Percentiles rank a stretch among this genome's conserved stretches.
Conservation (phyloP, 2,329 filamentous ascomycete genomes). For the Orbilia quercus region DNA sequence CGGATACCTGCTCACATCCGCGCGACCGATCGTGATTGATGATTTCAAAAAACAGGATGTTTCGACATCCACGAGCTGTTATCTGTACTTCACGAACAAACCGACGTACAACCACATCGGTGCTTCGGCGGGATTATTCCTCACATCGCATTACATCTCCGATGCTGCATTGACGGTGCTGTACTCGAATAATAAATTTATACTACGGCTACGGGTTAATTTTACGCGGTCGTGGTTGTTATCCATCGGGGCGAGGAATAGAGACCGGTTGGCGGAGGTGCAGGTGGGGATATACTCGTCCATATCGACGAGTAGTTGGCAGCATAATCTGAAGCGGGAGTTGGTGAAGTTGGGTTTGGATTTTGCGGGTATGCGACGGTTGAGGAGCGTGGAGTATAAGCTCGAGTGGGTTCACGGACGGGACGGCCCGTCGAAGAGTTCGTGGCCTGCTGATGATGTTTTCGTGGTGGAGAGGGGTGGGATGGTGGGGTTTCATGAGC, state of each 20-base stretch:
- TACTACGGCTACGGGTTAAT: conserved; percentile 30
- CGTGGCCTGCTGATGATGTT: background rate
- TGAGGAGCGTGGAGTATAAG: conserved; percentile 29
- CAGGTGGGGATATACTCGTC: conserved; percentile 27
- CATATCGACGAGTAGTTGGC: conserved; percentile 21
- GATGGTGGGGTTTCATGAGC: conserved; percentile 16
- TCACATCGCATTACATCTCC: conserved; percentile 22
- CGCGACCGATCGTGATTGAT: conserved; percentile 31
- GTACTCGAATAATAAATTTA: conserved; percentile 35
- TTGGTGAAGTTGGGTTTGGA: conserved; percentile 16
- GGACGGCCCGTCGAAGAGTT: conserved; percentile 3
- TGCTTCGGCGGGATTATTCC: conserved; percentile 22
- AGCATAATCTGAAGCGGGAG: conserved; percentile 34
- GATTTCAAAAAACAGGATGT: conserved; percentile 43
- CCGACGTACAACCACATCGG: conserved; percentile 36
- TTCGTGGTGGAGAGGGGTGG: conserved; percentile 15
- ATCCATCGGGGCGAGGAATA: conserved; percentile 24
- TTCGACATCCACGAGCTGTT: conserved; percentile 6
- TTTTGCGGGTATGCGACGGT: conserved; percentile 9
- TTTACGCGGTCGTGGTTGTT: conserved; percentile 24
- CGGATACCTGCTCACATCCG: conserved; percentile 25
- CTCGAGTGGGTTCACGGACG: conserved; percentile 32
- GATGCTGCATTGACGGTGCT: conserved; percentile 24
- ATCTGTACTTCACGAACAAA: conserved; percentile 21
- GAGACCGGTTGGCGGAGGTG: conserved; percentile 3